A percentile compares a stretch with the other conserved stretches of the same genome.
These are phyloP conservation scores for Hymenoscyphus fructigenus DNA, from an alignment of 2,329 filamentous ascomycete species.

Conservation along the genomic window DNA sequence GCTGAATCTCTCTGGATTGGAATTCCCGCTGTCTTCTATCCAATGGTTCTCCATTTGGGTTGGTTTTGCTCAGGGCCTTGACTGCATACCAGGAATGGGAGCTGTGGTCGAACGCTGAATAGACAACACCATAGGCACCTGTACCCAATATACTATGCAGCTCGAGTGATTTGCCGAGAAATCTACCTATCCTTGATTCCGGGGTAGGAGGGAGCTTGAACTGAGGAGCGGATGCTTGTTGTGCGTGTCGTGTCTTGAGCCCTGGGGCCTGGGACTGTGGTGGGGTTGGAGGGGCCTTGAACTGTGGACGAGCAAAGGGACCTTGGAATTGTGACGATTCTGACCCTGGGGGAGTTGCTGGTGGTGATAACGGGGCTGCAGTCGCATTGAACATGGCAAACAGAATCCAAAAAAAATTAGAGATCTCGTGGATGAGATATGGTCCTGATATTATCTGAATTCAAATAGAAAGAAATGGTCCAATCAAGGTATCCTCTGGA, in stretches of 20 bases:
- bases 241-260: slow-evolving; percentile 7
- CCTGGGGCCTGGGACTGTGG: slow-evolving; percentile 11
- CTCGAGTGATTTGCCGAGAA: slow-evolving; percentile 69
- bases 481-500: slow-evolving; percentile 9
- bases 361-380: slow-evolving; percentile 29
- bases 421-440: slow-evolving; percentile 19
- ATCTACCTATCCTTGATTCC: slow-evolving; percentile 81
- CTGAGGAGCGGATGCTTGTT: slow-evolving; percentile 4
- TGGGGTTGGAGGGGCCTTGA: slow-evolving; percentile 10
- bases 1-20: slow-evolving; percentile 87
- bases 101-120: slow-evolving; percentile 80
- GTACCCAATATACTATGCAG: slow-evolving; percentile 84
- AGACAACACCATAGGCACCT: slow-evolving; percentile 95
- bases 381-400: slow-evolving; percentile 33
- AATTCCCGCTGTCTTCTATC: slow-evolving; percentile 85
- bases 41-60: slow-evolving; percentile 66
- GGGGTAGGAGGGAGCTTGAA: slow-evolving; percentile 48
- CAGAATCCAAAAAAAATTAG: slow-evolving; percentile 25
- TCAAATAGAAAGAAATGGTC: slow-evolving; percentile 28
- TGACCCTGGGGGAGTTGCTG: slow-evolving; percentile 23
- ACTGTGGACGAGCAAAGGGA: slow-evolving; percentile 14
- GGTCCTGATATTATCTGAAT: slow-evolving; percentile 14
- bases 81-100: slow-evolving; percentile 78
- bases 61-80: slow-evolving; percentile 93
- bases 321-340: slow-evolving; percentile 6